Base-by-base conservation (phyloP, 768 basidiomycete species). In the Lactifluus subvellereus region DNA sequence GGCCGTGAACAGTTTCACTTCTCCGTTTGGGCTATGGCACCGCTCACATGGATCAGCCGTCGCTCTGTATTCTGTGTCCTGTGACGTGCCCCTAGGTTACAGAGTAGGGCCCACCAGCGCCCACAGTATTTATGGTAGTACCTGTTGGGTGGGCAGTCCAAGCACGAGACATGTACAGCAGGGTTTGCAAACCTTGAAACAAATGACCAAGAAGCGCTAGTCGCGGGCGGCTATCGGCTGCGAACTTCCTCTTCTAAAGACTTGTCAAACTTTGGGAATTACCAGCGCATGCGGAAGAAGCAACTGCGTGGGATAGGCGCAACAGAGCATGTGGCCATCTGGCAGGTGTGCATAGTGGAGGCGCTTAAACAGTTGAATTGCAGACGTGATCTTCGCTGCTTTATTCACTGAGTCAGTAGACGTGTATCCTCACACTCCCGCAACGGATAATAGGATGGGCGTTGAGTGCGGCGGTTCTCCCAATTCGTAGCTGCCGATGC, bases 91-190 rank as follows among this genome's bases (percentile, higher is more conserved):
- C 40, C 45, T 27, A 48, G 22, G 47, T 27, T 27, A n/a, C 48
- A n/a, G 58, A n/a, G 32, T 37, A 5, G 33, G 13, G 3, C 13
- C 51, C 11, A n/a, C 16, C 33, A 54, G n/a, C 20, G 42, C 16
- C 53, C 43, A 54, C 42, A 30, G 47, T n/a, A 11, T 37, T 54
- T 9, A 42, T 42, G 27, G 49, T n/a, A 14, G 11, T 20, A 10
- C 22, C 59, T 52, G 43, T 60, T 47, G 45, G 35, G 18, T 54
- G 43, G 2, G 43, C 52, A 45, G 43, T 60, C 59, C 18, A 33
- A 33, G 32, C 51, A 32, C 51, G 20, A 20, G 47, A 27, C n/a
- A n/a, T n/a, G n/a, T n/a, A n/a, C 52, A 42, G 58, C 58, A 10
- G 47, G 52, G 10, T 47, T 54, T 22, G 33, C 30, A n/a, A 43